Base-by-base conservation (phyloP, 805 yeast genomes). In the Kuraishia molischiana region DNA sequence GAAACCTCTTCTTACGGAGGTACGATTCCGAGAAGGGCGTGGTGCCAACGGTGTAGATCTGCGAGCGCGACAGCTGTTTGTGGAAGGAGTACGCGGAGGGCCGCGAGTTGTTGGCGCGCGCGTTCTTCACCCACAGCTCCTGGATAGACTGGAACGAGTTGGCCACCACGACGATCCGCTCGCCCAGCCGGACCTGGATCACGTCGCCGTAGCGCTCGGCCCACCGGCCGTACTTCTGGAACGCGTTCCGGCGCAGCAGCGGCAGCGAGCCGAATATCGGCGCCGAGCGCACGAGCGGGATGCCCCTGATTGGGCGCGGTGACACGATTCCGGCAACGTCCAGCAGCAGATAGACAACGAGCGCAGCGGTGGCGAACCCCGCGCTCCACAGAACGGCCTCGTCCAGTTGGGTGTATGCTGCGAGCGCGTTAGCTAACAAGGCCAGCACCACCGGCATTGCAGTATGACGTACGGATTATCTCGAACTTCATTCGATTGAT, bases 61-160 rank as follows among this genome's bases (percentile, higher is more conserved):
- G 75, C 0, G 72, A 64, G 19, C 63, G 55, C 0, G 81, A 67
- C 32, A 81, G 62, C 2, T 81, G 64, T 15, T 65, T 59, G 56
- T 84, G 92, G 56, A 84, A 83, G 1, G 87, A 79, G 53, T 72
- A 73, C 38, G 71, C 61, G 17, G 66, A 55, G 0, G 92, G 92
- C 31, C 94, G 60, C 1, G 90, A 82, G 46, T 74, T 78, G 42
- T 72, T 73, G 3, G 77, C 71, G 24, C 62, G 52, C 5, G 76
- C 59, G 44, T 65, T 62, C 21, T 54, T 54, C 20, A 69, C 53
- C 83, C 84, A 80, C 3, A 83, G 55, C 19, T 59, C 59, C 29
- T 56, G 52, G 1, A 78, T 74, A 5, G 79, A 68, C 3, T 66
- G 69, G 45, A 60, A 77, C 1, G 81, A 69, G 50, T 83, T 80